phyloP scores from a whole-genome alignment of 2,329 filamentous ascomycete species.

The Hypomyces rosellus region DNA sequence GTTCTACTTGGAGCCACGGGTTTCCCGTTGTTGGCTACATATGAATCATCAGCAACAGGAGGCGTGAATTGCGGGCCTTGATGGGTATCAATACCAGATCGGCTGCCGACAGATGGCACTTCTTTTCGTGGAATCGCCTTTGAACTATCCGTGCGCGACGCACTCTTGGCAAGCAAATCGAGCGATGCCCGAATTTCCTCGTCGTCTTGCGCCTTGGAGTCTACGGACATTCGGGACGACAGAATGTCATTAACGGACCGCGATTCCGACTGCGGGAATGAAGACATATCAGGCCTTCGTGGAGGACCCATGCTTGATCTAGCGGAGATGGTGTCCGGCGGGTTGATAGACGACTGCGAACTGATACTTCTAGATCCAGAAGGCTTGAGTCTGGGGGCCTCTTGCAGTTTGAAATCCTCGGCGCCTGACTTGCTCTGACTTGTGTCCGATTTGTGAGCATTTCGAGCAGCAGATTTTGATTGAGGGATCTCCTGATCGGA shows the following conservation, averaged over 20 bases:
- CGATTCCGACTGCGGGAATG: conserved; percentile 17
- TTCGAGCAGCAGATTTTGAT: conserved; percentile 42
- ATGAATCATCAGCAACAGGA: not conserved
- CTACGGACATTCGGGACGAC: conserved; percentile 49
- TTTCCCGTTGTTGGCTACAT: conserved; percentile 22
- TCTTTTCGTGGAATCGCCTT: conserved; percentile 62
- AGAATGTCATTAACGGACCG: conserved; percentile 31
- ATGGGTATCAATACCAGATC: conserved; percentile 33
- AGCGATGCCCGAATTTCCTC: conserved; percentile 40
- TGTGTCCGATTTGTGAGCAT: conserved; percentile 36
- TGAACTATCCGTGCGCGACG: conserved; percentile 32
- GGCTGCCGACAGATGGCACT: conserved; percentile 35
- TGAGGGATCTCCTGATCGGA: conserved; percentile 53
- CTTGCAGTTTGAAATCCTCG: conserved; percentile 68
- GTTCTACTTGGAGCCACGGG: conserved; percentile 16
- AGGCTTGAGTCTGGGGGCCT: conserved; percentile 62
- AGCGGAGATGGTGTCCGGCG: conserved; percentile 28
- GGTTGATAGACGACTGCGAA: conserved; percentile 36
- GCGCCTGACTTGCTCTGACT: conserved; percentile 19
- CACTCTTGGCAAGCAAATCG: conserved; percentile 34
- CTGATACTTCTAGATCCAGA: conserved; percentile 35
- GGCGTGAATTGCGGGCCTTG: not conserved
- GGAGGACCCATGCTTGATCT: conserved; percentile 29
- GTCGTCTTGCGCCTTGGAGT: conserved; percentile 52
- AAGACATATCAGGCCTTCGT: conserved; percentile 20